A percentile compares a stretch with the other conserved stretches of the same genome.
Evolutionary conservation across 192 early-diverging fungal species (phyloP).

Genomic region (Rhizophagus sp.): DNA sequence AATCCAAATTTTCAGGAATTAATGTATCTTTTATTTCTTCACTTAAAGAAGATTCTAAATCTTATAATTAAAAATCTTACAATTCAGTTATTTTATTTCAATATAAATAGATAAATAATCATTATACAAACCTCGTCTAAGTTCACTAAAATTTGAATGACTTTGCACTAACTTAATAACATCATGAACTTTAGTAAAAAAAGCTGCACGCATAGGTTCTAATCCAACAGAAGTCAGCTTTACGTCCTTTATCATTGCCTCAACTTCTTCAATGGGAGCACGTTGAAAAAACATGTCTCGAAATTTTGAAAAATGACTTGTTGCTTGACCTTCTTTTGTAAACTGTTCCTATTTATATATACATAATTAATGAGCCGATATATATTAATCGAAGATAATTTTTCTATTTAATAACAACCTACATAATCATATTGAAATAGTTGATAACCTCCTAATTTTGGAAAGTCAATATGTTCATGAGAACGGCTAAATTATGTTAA

Average conservation of each 20-base stretch:
- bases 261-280: slow-evolving; percentile 71
- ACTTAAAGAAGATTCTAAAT: background rate
- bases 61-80: background rate
- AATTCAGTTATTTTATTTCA: no score
- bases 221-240: slow-evolving; percentile 43
- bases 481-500: slow-evolving; percentile 30
- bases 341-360: slow-evolving; percentile 52
- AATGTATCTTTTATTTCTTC: slow-evolving; percentile 47
- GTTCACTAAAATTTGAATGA: slow-evolving; percentile 55
- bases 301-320: slow-evolving; percentile 64
- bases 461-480: slow-evolving; percentile 47
- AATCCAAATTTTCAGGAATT: slow-evolving; percentile 65
- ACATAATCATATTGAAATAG: slow-evolving; percentile 50
- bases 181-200: slow-evolving; percentile 51
- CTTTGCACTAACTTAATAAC: slow-evolving; percentile 57
- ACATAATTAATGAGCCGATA: slow-evolving; percentile 42
- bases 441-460: slow-evolving; percentile 38
- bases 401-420: slow-evolving; percentile 2
- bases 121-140: slow-evolving; percentile 35
- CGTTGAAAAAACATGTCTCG: slow-evolving; percentile 72
- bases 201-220: slow-evolving; percentile 48
- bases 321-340: slow-evolving; percentile 60
- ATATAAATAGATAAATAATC: no score
- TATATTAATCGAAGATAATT: slow-evolving; percentile 29
- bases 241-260: slow-evolving; percentile 48